phyloP scores from a whole-genome alignment of 176 grass and related monocot genomes.

The Oropetium thomaeum region DNA sequence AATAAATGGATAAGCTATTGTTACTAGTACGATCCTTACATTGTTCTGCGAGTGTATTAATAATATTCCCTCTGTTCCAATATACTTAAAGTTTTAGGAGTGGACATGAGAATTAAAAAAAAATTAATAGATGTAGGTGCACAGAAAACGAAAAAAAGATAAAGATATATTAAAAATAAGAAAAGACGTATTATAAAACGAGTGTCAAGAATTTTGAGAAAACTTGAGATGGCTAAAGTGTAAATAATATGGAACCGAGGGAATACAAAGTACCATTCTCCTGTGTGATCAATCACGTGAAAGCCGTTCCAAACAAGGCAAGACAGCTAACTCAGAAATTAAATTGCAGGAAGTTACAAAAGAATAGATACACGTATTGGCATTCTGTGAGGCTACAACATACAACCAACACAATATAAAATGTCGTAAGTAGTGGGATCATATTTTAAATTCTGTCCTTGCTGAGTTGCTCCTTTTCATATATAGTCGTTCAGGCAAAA shows the following conservation, averaged over 20 bases:
- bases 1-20: too few species aligned
- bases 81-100: too few species aligned
- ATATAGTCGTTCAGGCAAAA: constrained; percentile 3
- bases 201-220: too few species aligned
- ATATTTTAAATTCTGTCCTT: constrained; percentile 17
- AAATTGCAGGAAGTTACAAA: background rate
- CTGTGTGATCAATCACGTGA: background rate
- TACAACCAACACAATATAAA: constrained; percentile 21
- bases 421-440: background rate
- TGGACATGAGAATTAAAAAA: too few species aligned
- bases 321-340: background rate
- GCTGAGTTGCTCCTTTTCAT: background rate
- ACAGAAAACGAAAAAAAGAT: too few species aligned
- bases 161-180: too few species aligned
- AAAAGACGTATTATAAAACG: too few species aligned
- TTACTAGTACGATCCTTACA: background rate
- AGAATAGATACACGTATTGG: background rate
- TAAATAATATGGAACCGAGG: too few species aligned
- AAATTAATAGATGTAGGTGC: too few species aligned
- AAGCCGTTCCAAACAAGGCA: background rate
- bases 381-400: constrained; percentile 23
- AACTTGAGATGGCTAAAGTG: too few species aligned
- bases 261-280: background rate
- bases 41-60: background rate
- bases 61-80: too few species aligned